These are phyloP conservation scores for Phaeoacremonium minimum DNA, from an alignment of 2,329 filamentous ascomycete species.

Conservation along the genomic window DNA sequence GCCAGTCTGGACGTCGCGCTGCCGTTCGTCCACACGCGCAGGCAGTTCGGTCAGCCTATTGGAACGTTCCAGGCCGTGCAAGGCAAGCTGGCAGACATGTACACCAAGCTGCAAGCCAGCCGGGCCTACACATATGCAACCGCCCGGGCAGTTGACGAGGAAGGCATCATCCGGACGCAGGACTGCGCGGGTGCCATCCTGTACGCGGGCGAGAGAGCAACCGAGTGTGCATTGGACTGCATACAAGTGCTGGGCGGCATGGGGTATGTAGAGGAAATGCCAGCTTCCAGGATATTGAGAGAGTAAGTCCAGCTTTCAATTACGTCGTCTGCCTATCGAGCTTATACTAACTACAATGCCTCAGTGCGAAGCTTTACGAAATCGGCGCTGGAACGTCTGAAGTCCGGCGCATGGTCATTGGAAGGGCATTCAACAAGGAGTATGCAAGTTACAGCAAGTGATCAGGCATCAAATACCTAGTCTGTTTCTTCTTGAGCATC, in stretches of 20 bases:
- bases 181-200: constrained; percentile 94
- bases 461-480: no score
- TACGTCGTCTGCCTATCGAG: background rate
- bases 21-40: constrained; percentile 83
- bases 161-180: constrained; percentile 70
- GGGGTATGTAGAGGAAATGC: constrained; percentile 94
- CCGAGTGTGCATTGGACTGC: constrained; percentile 79
- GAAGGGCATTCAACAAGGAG: constrained; percentile 85
- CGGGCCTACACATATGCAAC: constrained; percentile 85
- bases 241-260: constrained; percentile 93
- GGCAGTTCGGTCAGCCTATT: constrained; percentile 83
- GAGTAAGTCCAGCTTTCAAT: constrained; percentile 53
- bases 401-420: constrained; percentile 90
- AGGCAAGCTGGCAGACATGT: constrained; percentile 93
- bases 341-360: constrained; percentile 1
- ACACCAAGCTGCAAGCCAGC: constrained; percentile 83
- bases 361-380: constrained; percentile 76
- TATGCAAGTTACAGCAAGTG: constrained; percentile 41
- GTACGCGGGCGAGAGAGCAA: constrained; percentile 87
- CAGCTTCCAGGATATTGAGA: constrained; percentile 77
- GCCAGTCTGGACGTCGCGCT: constrained; percentile 79
- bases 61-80: constrained; percentile 92
- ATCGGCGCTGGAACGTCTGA: constrained; percentile 97
- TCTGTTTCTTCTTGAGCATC: no score
- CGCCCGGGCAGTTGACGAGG: constrained; percentile 74